phyloP scores from a whole-genome alignment of 2,329 filamentous ascomycete species.

The Blumeria graminis region DNA sequence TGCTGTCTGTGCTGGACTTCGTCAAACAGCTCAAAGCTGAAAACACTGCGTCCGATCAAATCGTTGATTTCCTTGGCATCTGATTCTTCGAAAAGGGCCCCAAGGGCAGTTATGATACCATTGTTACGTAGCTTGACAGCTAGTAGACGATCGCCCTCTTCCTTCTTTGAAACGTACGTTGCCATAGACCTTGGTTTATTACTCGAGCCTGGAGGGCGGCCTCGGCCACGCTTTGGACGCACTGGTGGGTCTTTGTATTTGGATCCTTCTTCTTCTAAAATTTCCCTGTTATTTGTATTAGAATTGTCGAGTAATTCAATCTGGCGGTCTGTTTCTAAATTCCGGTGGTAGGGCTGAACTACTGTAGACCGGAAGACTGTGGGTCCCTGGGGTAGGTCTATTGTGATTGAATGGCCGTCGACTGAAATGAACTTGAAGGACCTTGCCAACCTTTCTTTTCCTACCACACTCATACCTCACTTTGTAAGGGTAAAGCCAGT shows the following conservation, averaged over 20 bases:
- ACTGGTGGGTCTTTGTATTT: neutral
- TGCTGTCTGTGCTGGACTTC: neutral
- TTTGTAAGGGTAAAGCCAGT: neutral
- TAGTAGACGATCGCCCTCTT: neutral
- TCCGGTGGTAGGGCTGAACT: neutral
- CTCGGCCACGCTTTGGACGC: neutral
- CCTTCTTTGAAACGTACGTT: neutral
- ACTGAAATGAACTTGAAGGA: neutral
- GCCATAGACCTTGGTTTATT: neutral
- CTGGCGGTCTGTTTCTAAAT: neutral
- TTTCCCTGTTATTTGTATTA: neutral
- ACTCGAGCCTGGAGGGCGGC: neutral
- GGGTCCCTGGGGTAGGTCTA: neutral
- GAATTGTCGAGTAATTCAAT: neutral
- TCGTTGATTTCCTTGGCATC: neutral
- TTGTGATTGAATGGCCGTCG: neutral
- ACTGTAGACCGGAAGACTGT: neutral
- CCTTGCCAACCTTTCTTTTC: constrained; percentile 1
- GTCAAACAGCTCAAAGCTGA: neutral
- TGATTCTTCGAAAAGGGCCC: neutral
- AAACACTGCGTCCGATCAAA: neutral
- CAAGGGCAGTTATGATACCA: neutral
- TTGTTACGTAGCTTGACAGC: neutral
- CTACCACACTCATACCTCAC: constrained; percentile 1
- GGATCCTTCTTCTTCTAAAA: neutral